phyloP scores from a whole-genome alignment of 371 early-diverging fungal species.

The Mycotypha africana region DNA sequence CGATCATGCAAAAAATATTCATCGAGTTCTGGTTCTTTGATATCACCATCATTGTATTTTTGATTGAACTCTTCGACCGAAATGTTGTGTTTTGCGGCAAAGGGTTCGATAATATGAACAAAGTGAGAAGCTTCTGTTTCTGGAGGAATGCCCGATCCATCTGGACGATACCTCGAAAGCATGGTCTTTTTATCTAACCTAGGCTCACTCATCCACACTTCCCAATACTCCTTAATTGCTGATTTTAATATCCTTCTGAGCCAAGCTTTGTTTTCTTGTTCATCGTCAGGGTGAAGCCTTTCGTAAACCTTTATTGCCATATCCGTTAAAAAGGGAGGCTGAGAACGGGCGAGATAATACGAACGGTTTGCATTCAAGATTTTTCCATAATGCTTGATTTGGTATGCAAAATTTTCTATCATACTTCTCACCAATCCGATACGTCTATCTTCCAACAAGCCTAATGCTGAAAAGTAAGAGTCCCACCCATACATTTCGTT shows the following conservation, averaged over 20 bases:
- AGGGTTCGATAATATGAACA: slow-evolving; percentile 84
- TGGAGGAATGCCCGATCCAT: slow-evolving; percentile 93
- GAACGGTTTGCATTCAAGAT: slow-evolving; percentile 96
- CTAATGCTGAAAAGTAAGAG: slow-evolving; percentile 90
- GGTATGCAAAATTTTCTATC: slow-evolving; percentile 95
- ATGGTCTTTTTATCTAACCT: slow-evolving; percentile 75
- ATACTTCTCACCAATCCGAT: slow-evolving; percentile 84
- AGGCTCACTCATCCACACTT: slow-evolving; percentile 85
- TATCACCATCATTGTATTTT: slow-evolving; percentile 59
- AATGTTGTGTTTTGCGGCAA: slow-evolving; percentile 64
- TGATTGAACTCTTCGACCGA: slow-evolving; percentile 66
- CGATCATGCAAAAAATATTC: slow-evolving; percentile 95
- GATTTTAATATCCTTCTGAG: slow-evolving; percentile 68
- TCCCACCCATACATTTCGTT: slow-evolving; percentile 99
- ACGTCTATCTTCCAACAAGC: slow-evolving; percentile 80
- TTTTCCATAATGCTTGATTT: slow-evolving; percentile 96
- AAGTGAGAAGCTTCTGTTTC: slow-evolving; percentile 96
- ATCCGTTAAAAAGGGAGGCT: slow-evolving; percentile 97
- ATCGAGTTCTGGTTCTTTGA: slow-evolving; percentile 83
- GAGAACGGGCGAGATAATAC: slow-evolving; percentile 94
- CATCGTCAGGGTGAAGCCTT: slow-evolving; percentile 42
- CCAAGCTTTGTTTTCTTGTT: slow-evolving; percentile 69
- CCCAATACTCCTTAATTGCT: slow-evolving; percentile 88
- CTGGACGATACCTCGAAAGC: slow-evolving; percentile 80
- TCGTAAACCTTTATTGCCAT: slow-evolving; percentile 87